Evolutionary conservation across 805 yeast genomes (phyloP).

Genomic region (Myxozyma nipponensis): DNA sequence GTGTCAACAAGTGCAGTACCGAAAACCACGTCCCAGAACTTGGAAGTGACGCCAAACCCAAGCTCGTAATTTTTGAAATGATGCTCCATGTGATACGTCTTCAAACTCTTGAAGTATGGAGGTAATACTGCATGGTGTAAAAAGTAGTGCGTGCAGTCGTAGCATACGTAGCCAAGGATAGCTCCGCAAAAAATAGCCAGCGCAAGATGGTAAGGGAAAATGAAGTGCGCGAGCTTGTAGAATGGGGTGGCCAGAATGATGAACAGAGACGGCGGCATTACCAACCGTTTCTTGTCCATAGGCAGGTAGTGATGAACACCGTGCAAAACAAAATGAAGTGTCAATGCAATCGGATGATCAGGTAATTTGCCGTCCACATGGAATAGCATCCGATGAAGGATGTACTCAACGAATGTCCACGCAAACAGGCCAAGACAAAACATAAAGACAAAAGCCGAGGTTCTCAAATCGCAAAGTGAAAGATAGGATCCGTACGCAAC

Average conservation of each 20-base stretch:
- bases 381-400: slow-evolving; percentile 85
- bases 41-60: slow-evolving; percentile 94
- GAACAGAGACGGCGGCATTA: slow-evolving; percentile 92
- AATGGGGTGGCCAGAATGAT: slow-evolving; percentile 71
- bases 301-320: slow-evolving; percentile 98
- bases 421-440: slow-evolving; percentile 80
- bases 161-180: slow-evolving; percentile 83
- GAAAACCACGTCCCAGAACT: slow-evolving; percentile 91
- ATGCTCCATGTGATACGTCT: slow-evolving; percentile 92
- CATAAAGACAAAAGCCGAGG: slow-evolving; percentile 48
- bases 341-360: slow-evolving; percentile 65
- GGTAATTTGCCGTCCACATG: slow-evolving; percentile 89
- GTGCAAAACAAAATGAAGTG: slow-evolving; percentile 84
- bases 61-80: slow-evolving; percentile 95
- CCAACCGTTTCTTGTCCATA: slow-evolving; percentile 90
- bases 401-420: slow-evolving; percentile 91
- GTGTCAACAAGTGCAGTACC: slow-evolving; percentile 38
- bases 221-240: slow-evolving; percentile 66
- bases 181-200: slow-evolving; percentile 96
- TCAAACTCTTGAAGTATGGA: slow-evolving; percentile 65
- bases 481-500: slow-evolving; percentile 58
- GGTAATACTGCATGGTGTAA: slow-evolving; percentile 87
- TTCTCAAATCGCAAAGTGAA: slow-evolving; percentile 53
- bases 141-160: slow-evolving; percentile 91
- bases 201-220: slow-evolving; percentile 79